A percentile compares a stretch with the other conserved stretches of the same genome.
Conservation (phyloP, 805 yeast species). For the Danielia oregonensis region DNA sequence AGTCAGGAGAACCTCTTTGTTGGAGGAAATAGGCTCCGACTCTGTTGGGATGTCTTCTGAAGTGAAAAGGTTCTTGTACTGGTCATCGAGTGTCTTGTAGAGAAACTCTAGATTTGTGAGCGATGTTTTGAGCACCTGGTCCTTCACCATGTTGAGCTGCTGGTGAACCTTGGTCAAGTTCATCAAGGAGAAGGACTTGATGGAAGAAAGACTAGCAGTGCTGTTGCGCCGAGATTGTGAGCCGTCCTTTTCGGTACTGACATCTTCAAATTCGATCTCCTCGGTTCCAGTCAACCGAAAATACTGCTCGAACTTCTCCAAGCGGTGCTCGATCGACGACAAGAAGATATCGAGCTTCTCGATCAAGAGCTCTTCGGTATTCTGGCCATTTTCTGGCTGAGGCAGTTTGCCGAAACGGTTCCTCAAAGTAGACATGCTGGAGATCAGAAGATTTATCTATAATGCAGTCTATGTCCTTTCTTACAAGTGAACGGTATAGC, state of each 20-base stretch:
- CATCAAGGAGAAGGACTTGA: slow-evolving; percentile 29
- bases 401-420: slow-evolving; percentile 7
- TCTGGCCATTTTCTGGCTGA: background rate
- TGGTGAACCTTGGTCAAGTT: slow-evolving; percentile 34
- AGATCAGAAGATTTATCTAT: too few relatives aligned
- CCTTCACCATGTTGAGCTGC: slow-evolving; percentile 31
- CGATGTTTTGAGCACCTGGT: slow-evolving; percentile 34
- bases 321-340: slow-evolving; percentile 39
- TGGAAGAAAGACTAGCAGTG: slow-evolving; percentile 24
- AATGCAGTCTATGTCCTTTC: too few relatives aligned
- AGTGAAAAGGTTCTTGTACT: slow-evolving; percentile 35
- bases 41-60: slow-evolving; percentile 12
- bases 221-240: slow-evolving; percentile 22
- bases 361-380: slow-evolving; percentile 38
- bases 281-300: slow-evolving; percentile 25
- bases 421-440: too few relatives aligned
- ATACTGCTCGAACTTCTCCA: slow-evolving; percentile 38
- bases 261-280: slow-evolving; percentile 2
- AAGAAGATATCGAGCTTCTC: slow-evolving; percentile 39
- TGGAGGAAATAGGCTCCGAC: slow-evolving; percentile 7
- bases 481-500: too few relatives aligned
- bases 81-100: slow-evolving; percentile 38
- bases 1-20: slow-evolving; percentile 28
- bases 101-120: slow-evolving; percentile 36
- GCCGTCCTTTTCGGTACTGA: slow-evolving; percentile 1